phyloP scores from a whole-genome alignment of 176 grass and related monocot genomes.

The Phyllostachys edulis region DNA sequence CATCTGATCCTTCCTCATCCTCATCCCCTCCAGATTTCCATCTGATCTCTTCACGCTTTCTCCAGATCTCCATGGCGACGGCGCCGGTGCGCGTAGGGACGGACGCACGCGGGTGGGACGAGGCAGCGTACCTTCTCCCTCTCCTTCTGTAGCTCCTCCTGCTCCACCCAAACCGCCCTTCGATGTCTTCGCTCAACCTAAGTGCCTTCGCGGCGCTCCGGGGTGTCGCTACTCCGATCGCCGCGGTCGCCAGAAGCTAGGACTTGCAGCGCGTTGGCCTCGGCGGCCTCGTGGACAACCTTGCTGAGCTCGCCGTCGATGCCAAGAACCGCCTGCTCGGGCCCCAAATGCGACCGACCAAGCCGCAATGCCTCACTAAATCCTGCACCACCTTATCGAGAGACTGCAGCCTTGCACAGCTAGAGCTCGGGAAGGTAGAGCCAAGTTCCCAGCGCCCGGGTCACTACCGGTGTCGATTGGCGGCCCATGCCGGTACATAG shows the following conservation, averaged over 20 bases:
- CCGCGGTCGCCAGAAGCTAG: conserved; percentile 63
- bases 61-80: too few species aligned
- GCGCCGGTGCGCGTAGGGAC: too few species aligned
- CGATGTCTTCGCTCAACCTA: conserved; percentile 82
- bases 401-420: conserved; percentile 25
- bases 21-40: too few species aligned
- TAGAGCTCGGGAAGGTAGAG: conserved; percentile 40
- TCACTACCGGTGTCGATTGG: conserved; percentile 72
- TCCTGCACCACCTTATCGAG: conserved; percentile 43
- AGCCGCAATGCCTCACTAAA: conserved; percentile 23
- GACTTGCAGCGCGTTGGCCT: conserved; percentile 70
- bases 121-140: too few species aligned
- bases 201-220: conserved; percentile 47
- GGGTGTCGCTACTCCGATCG: conserved; percentile 39
- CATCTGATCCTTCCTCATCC: too few species aligned
- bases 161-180: too few species aligned
- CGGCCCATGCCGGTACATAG: conserved; percentile 33
- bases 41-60: too few species aligned
- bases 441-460: conserved; percentile 35
- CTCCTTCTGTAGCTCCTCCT: too few species aligned
- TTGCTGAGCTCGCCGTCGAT: conserved; percentile 31
- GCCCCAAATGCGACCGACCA: conserved; percentile 17
- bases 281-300: conserved; percentile 58
- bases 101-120: too few species aligned
- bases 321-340: conserved; percentile 33